Conservation (phyloP, 768 basidiomycete species). For the Leccinum olivaceopallidum region DNA sequence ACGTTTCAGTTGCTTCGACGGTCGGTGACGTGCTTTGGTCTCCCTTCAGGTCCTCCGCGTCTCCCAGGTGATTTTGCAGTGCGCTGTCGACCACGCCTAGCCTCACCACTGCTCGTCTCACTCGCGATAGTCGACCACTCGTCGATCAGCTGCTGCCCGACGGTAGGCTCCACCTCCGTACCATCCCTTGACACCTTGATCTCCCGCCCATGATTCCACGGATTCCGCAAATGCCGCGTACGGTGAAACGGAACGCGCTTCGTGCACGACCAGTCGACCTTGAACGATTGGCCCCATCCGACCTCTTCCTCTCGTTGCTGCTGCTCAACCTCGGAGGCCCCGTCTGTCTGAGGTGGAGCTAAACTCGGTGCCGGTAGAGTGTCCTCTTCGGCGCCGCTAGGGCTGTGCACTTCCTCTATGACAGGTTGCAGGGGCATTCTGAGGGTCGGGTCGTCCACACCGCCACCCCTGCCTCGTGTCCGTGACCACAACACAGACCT, state of each 20-base stretch:
- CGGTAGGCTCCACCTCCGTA: constrained; percentile 84
- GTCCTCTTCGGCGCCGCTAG: constrained; percentile 20
- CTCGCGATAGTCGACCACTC: constrained; percentile 57
- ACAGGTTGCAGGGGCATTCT: constrained; percentile 20
- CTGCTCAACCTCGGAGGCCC: neutral
- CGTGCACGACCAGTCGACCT: constrained; percentile 79
- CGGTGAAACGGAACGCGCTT: constrained; percentile 70
- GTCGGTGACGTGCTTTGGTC: neutral
- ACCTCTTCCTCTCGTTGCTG: constrained; percentile 27
- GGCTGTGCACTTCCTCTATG: constrained; percentile 21
- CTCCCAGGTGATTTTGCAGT: constrained; percentile 5
- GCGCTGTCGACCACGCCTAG: constrained; percentile 3
- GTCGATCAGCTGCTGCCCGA: constrained; percentile 66
- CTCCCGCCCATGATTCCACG: constrained; percentile 87
- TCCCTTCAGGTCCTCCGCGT: neutral
- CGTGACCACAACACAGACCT: constrained; percentile 41
- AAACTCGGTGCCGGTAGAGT: neutral
- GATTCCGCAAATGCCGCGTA: constrained; percentile 81
- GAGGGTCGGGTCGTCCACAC: constrained; percentile 19
- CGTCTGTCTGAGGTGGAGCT: neutral
- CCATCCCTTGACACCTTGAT: constrained; percentile 87
- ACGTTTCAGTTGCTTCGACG: neutral
- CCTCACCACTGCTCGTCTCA: constrained; percentile 8
- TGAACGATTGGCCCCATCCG: constrained; percentile 77
- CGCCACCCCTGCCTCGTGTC: constrained; percentile 8